phyloP scores from a whole-genome alignment of 1,284 basidiomycete species.

The Marasmius tenuissimus region DNA sequence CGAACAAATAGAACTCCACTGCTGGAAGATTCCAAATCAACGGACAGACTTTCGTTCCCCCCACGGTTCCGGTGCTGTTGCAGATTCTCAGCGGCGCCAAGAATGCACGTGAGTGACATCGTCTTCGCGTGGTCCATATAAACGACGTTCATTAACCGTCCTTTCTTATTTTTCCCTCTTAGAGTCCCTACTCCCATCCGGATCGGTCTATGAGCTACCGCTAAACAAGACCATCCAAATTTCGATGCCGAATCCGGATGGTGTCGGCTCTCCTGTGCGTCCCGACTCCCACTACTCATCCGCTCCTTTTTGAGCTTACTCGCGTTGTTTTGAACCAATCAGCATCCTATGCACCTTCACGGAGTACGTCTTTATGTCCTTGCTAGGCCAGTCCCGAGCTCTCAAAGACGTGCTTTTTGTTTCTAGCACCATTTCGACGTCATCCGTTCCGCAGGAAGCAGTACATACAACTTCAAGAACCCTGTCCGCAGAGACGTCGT shows the following conservation, averaged over 20 bases:
- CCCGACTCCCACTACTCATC: background rate
- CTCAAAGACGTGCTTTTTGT: background rate
- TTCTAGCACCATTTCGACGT: constrained; percentile 30
- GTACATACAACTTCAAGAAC: constrained; percentile 26
- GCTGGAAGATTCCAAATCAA: constrained; percentile 14
- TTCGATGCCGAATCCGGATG: constrained; percentile 16
- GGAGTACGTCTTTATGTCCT: constrained; percentile 19
- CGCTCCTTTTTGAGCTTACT: background rate
- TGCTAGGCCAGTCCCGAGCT: background rate
- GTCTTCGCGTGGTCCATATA: too few species aligned
- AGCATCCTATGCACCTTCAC: constrained; percentile 33
- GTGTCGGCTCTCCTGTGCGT: constrained; percentile 14
- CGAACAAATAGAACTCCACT: background rate
- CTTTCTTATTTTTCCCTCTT: too few species aligned
- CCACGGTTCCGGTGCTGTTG: constrained; percentile 28
- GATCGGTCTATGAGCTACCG: constrained; percentile 21
- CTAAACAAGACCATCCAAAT: constrained; percentile 23
- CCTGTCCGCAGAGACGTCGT: constrained; percentile 27
- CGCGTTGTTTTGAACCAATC: too few species aligned
- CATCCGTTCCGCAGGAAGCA: constrained; percentile 24
- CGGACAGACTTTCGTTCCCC: constrained; percentile 19
- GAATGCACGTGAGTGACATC: background rate
- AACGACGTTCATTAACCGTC: too few species aligned
- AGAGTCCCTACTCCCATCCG: constrained; percentile 17
- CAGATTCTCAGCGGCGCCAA: constrained; percentile 25